Conservation (phyloP, 768 basidiomycete species). For the Rhodosporidiobolus odoratus region DNA sequence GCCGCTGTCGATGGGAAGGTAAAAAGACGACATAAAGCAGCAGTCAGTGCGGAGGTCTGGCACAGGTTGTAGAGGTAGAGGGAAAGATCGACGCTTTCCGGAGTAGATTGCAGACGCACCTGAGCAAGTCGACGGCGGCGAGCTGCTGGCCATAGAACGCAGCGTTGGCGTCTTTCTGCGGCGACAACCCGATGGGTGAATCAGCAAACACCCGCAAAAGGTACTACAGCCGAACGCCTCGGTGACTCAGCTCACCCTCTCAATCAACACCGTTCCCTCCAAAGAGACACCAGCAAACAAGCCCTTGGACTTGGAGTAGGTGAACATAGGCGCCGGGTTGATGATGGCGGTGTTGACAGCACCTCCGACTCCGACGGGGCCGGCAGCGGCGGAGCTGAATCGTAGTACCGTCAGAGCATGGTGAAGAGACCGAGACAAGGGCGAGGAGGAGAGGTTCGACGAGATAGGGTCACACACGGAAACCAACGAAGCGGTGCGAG, state of each 20-base stretch:
- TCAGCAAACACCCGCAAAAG: neutral
- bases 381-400: slow-evolving; percentile 56
- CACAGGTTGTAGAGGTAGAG: neutral
- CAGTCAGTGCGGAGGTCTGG: neutral
- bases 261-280: slow-evolving; percentile 89
- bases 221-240: neutral
- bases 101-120: slow-evolving; percentile 39
- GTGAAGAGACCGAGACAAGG: neutral
- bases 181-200: neutral
- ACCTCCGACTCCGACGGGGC: slow-evolving; percentile 49
- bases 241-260: slow-evolving; percentile 52
- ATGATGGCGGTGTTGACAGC: slow-evolving; percentile 47
- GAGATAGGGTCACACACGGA: neutral
- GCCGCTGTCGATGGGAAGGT: slow-evolving; percentile 53
- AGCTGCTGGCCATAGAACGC: slow-evolving; percentile 86
- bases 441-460: neutral
- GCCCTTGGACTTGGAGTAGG: slow-evolving; percentile 53
- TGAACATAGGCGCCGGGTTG: slow-evolving; percentile 95
- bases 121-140: slow-evolving; percentile 71
- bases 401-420: neutral
- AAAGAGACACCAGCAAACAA: slow-evolving; percentile 90
- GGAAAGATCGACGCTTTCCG: neutral
- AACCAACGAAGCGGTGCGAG: neutral
- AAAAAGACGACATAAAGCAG: too few species aligned
- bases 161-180: slow-evolving; percentile 77